Evolutionary conservation across 2,329 filamentous ascomycete genomes (phyloP).

Genomic region (Phyllachora maydis): DNA sequence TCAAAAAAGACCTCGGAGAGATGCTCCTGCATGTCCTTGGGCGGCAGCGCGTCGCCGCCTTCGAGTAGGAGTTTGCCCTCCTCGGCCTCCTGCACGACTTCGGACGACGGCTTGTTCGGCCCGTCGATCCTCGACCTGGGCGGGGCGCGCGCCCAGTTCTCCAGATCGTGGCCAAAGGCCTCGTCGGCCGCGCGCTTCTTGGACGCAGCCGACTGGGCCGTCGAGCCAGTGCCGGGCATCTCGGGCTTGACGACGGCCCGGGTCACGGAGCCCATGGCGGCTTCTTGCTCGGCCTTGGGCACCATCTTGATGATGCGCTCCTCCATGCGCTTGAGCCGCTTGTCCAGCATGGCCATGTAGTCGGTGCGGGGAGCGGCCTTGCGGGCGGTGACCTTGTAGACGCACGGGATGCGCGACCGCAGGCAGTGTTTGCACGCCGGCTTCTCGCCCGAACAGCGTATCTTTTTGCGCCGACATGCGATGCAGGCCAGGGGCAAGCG

Average conservation of each 20-base stretch:
- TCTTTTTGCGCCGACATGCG: slow-evolving; percentile 91
- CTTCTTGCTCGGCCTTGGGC: slow-evolving; percentile 63
- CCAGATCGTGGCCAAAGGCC: slow-evolving; percentile 65
- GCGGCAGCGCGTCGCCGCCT: slow-evolving; percentile 62
- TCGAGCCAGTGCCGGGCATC: slow-evolving; percentile 18
- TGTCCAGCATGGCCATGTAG: slow-evolving; percentile 98
- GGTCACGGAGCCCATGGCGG: slow-evolving; percentile 40
- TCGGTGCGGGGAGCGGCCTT: slow-evolving; percentile 90
- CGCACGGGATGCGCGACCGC: slow-evolving; percentile 79
- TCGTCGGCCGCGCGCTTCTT: slow-evolving; percentile 78
- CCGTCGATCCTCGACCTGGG: slow-evolving; percentile 25
- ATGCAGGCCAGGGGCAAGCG: slow-evolving; percentile 85
- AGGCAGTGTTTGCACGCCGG: slow-evolving; percentile 94
- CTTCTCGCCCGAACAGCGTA: slow-evolving; percentile 92
- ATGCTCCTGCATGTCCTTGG: slow-evolving; percentile 80
- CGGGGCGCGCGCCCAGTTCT: slow-evolving; percentile 53
- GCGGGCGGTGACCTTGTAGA: slow-evolving; percentile 90
- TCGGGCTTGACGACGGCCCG: slow-evolving; percentile 73
- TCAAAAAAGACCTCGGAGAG: slow-evolving; percentile 91
- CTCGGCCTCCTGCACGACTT: slow-evolving; percentile 43
- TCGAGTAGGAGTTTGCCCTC: slow-evolving; percentile 64
- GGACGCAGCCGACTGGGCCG: slow-evolving; percentile 27
- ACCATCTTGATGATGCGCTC: slow-evolving; percentile 92
- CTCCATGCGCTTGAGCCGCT: slow-evolving; percentile 90
- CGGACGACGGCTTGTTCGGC: slow-evolving; percentile 26